Conservation (phyloP, 176 grass and related monocot genomes). For the Oryza punctata region DNA sequence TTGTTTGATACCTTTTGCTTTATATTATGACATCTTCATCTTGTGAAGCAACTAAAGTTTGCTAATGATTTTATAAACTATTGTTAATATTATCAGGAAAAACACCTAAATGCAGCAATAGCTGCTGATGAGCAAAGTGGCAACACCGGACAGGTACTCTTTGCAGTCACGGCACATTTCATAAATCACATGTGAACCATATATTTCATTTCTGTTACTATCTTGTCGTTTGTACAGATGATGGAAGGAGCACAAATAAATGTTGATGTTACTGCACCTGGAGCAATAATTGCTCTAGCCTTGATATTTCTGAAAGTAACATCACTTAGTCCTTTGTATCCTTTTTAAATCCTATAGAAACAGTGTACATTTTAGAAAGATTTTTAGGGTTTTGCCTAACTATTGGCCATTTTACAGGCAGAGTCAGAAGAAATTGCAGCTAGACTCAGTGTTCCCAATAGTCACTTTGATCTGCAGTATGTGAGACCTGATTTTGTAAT, state of each 20-base stretch:
- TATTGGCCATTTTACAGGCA: constrained; percentile 54
- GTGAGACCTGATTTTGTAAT: constrained; percentile 98
- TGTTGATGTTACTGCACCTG: constrained; percentile 95
- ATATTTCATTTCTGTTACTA: constrained; percentile 30
- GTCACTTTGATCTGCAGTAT: constrained; percentile 89
- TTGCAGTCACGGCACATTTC: constrained; percentile 24
- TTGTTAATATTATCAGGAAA: constrained; percentile 60
- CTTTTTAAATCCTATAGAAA: constrained; percentile 9
- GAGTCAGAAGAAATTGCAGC: constrained; percentile 85
- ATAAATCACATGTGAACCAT: constrained; percentile 14
- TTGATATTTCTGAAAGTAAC: constrained; percentile 88
- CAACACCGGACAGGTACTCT: constrained; percentile 68
- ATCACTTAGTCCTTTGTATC: constrained; percentile 28
- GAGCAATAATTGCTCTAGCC: constrained; percentile 93
- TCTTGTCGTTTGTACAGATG: constrained; percentile 57
- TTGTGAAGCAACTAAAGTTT: background rate
- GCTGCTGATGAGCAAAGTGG: constrained; percentile 57
- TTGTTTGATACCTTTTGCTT: background rate
- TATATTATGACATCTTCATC: background rate
- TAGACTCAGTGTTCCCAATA: constrained; percentile 71
- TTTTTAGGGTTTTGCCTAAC: constrained; percentile 26
- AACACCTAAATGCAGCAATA: constrained; percentile 43
- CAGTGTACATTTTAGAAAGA: background rate
- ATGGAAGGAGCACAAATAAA: constrained; percentile 90
- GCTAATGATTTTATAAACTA: constrained; percentile 14